A percentile compares a stretch with the other conserved stretches of the same genome.
Conservation (phyloP, 2,329 filamentous ascomycete species). For the Apiospora aurea region DNA sequence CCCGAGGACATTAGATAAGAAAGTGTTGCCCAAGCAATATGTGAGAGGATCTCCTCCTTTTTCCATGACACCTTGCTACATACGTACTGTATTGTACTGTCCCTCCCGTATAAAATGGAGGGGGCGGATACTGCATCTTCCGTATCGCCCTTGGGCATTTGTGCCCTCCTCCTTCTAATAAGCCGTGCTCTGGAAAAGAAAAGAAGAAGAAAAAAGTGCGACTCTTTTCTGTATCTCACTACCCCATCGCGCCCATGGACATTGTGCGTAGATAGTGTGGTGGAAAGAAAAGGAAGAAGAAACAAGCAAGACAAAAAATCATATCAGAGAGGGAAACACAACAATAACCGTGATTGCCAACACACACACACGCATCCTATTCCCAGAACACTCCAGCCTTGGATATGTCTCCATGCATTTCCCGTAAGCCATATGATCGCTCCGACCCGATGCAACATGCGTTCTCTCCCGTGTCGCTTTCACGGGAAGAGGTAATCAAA, state of each 20-base stretch:
- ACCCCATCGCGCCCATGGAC: slow-evolving; percentile 24
- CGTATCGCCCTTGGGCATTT: neutral
- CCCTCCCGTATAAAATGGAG: neutral
- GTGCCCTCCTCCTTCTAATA: neutral
- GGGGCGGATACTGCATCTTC: neutral
- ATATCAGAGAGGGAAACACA: slow-evolving; percentile 27
- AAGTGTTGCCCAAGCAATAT: no score
- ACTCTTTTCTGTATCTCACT: neutral
- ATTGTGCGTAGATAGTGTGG: slow-evolving; percentile 22
- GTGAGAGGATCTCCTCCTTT: neutral
- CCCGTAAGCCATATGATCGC: slow-evolving; percentile 31
- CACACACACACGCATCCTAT: neutral
- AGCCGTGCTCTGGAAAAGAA: neutral
- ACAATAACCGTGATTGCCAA: slow-evolving; percentile 13
- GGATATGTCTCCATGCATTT: slow-evolving; percentile 23
- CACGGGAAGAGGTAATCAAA: slow-evolving; percentile 4
- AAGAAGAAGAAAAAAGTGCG: neutral
- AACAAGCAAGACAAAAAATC: slow-evolving; percentile 29
- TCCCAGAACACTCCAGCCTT: slow-evolving; percentile 23
- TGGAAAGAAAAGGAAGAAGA: slow-evolving; percentile 31
- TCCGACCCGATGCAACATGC: slow-evolving; percentile 34
- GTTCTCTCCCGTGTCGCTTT: slow-evolving; percentile 7
- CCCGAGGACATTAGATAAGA: no score
- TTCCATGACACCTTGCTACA: slow-evolving; percentile 3
- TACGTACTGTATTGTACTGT: slow-evolving; percentile 8